Percentiles rank a stretch among this genome's conserved stretches.
phyloP scores from a whole-genome alignment of 139 green algal species.

The Chlorella sp. region DNA sequence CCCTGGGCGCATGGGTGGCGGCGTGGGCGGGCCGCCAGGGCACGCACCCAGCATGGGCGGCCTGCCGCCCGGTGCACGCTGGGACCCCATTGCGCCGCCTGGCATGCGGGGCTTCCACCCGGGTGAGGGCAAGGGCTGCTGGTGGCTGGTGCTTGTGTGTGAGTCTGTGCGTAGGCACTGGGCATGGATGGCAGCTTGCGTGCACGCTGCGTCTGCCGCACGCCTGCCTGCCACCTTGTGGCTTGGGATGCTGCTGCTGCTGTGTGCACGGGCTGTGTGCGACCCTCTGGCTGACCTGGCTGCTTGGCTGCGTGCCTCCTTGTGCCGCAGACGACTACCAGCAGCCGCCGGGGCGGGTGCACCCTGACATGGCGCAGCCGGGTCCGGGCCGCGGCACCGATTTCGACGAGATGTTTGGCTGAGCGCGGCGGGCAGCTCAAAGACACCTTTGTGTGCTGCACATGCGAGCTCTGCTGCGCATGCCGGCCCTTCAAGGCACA shows the following conservation, averaged over 20 bases:
- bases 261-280: neutral
- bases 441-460: neutral
- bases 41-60: too few relatives aligned
- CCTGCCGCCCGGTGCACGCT: conserved; percentile 44
- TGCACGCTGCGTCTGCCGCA: neutral
- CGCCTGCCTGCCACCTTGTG: neutral
- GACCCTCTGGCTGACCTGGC: neutral
- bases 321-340: conserved; percentile 19
- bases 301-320: neutral
- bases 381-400: conserved; percentile 31
- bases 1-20: conserved; percentile 20
- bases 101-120: conserved; percentile 51
- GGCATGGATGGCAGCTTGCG: neutral
- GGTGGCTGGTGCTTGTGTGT: too few relatives aligned
- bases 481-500: too few relatives aligned
- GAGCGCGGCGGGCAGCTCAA: neutral
- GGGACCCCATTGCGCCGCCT: conserved; percentile 59
- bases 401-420: conserved; percentile 44
- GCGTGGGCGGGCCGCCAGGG: neutral
- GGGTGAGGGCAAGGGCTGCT: conserved; percentile 1
- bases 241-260: neutral
- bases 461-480: neutral
- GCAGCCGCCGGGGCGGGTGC: conserved; percentile 5
- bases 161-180: neutral
- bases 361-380: conserved; percentile 55